Base-by-base conservation (phyloP, 2,329 filamentous ascomycete species). In the Alternaria solani region DNA sequence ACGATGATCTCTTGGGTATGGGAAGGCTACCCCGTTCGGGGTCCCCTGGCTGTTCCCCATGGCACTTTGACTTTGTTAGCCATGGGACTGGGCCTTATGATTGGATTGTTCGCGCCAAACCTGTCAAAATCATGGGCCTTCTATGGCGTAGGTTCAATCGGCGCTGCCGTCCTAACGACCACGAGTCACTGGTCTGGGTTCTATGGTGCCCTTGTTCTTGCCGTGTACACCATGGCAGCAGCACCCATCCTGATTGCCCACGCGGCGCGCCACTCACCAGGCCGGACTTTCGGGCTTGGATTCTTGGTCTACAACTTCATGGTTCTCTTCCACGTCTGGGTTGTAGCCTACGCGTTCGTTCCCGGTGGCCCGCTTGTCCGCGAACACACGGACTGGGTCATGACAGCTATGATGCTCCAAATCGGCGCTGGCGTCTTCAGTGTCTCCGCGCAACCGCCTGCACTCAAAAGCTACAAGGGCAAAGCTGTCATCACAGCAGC, bases 1-100 rank as follows among this genome's bases (percentile, higher is more conserved):
- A 99, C 95, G 55, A 98, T 99, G 93, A 97, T 98, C 59, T 85
- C 94, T 16, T 99, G 95, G 95, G 93, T 93, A 3, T 99, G 95
- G 95, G 93, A 97, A 70, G 95, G 95, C 7, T 99, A 91, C 72
- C 95, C 95, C 14, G 87, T 98, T 41, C 88, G 91, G 51, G 95
- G 95, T 7, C 95, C 95, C 2, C 87, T 95, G 51, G 88, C 93
- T 62, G 93, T 90, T 48, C 93, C 93, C n/a, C 93, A 98, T 72
- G 95, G 94, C 55, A 93, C 92, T 71, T 87, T 90, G 76, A 97
- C 93, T 2, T 87, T 97, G 53, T 86, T 91, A 55, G 90, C 90
- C 60, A 99, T 99, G 95, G 92, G 91, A 28, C 81, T 84, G 41
- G 95, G 95, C 55, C 83, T 97, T 20, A 76, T 93, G 14, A 82